phyloP scores from a whole-genome alignment of 306 rosid species.

The Rubus idaeus region DNA sequence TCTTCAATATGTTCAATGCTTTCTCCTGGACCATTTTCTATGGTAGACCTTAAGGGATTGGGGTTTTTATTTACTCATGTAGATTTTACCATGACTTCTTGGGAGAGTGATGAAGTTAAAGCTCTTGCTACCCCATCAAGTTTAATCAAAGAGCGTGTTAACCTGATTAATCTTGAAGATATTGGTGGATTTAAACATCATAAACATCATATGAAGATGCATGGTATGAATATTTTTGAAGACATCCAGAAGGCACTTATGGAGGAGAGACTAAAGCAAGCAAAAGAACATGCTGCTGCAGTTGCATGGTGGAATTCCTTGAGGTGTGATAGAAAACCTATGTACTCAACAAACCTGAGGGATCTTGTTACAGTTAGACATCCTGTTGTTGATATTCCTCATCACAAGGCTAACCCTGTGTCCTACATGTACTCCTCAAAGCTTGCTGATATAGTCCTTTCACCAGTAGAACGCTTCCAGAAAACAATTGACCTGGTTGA shows the following conservation, averaged over 20 bases:
- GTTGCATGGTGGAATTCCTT: conserved; percentile 98
- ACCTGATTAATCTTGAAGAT: conserved; percentile 46
- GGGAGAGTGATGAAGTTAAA: conserved; percentile 88
- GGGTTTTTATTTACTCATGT: conserved; percentile 89
- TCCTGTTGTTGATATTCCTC: conserved; percentile 69
- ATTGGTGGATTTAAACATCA: conserved; percentile 49
- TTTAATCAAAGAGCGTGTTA: conserved; percentile 59
- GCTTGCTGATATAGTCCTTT: conserved; percentile 76
- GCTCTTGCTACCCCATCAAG: conserved; percentile 74
- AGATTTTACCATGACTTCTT: conserved; percentile 79
- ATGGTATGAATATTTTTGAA: conserved; percentile 81
- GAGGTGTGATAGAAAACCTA: conserved; percentile 72
- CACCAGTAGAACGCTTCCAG: conserved; percentile 88
- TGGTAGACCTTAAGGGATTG: conserved; percentile 65
- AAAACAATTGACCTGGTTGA: conserved; percentile 75
- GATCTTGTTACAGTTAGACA: conserved; percentile 72
- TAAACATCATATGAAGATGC: conserved; percentile 51
- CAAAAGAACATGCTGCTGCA: conserved; percentile 75
- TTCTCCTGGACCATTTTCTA: conserved; percentile 57
- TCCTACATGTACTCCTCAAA: conserved; percentile 75
- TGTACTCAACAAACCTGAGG: conserved; percentile 69
- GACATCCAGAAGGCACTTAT: conserved; percentile 75
- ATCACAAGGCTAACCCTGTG: conserved; percentile 62
- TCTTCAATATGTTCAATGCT: conserved; percentile 78
- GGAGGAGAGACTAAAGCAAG: conserved; percentile 80